Percentiles rank a stretch among this genome's conserved stretches.
These are phyloP conservation scores for Ormosia emarginata DNA, from an alignment of 306 rosid genomes.

Conservation along the genomic window DNA sequence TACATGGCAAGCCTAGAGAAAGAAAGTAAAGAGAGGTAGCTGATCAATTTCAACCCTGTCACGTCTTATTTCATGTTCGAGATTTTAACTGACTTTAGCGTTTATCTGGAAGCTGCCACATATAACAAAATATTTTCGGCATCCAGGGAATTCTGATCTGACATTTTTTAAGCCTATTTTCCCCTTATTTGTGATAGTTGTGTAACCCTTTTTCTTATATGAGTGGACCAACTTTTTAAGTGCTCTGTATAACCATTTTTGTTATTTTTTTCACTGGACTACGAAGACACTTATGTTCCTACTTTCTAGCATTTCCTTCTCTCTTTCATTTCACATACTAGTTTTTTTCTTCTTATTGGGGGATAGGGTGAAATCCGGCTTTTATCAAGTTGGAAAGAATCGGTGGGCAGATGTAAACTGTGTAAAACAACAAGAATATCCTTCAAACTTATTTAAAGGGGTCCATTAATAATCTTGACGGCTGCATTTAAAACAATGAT, in stretches of 20 bases:
- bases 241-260: constrained; percentile 1
- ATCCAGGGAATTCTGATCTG: constrained; percentile 5
- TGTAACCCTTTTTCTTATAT: neutral
- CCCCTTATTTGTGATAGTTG: neutral
- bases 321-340: neutral
- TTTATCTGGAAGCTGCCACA: constrained; percentile 19
- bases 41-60: constrained; percentile 24
- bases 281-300: neutral
- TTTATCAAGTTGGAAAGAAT: neutral
- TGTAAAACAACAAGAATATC: neutral
- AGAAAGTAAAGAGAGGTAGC: constrained; percentile 31
- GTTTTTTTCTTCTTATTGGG: too few species aligned
- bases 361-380: neutral
- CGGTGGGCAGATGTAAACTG: neutral
- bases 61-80: constrained; percentile 1
- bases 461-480: neutral
- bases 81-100: constrained; percentile 2
- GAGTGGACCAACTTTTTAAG: neutral
- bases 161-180: neutral
- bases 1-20: constrained; percentile 88
- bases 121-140: neutral
- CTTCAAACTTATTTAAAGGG: neutral
- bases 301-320: neutral
- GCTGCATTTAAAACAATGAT: neutral
- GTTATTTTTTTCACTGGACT: neutral